Evolutionary conservation across 78 protist genomes (phyloP), one percentile per base, ranked within the genome.

Genomic region (Cavenderia fasciculata): DNA sequence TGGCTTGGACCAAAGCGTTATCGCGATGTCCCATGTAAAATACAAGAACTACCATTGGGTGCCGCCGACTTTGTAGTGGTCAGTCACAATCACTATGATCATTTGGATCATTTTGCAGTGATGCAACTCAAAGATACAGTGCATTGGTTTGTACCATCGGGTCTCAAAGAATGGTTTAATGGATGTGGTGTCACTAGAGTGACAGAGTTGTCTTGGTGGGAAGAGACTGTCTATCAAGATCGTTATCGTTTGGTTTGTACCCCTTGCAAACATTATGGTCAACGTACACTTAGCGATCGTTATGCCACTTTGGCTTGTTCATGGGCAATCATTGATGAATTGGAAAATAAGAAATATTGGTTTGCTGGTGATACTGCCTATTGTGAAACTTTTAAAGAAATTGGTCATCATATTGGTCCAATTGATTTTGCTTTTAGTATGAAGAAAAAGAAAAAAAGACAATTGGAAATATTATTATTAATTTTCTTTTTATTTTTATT

Each of bases 191-290:
- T 89, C 4, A 65, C 44, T 1, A 82, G 84, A 41, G 51, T 43
- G 59, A 68, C 14, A 10, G 94, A 91, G 33, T 49, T 91, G n/a
- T 47, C 69, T 34, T 91, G 94, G 94, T 91, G 91, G 90, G 68
- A 89, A 49, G 87, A 73, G 27, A 31, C 34, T 10, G 57, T 1
- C 23, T 66, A n/a, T 11, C 59, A 71, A 12, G 14, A 31, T 4
- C 29, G 49, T 21, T 46, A 77, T 14, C 25, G 4, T 12, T 14
- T 91, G 49, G 57, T 77, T 25, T 74, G 27, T 27, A 72, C 85
- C 25, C 94, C 94, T n/a, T 52, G 65, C 8, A 51, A 66, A 31
- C 88, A 76, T 46, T 40, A 41, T 27, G 43, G 74, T 19, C 51
- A 69, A 12, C 12, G 92, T 23, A 1, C 27, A 31, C 23, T 40